These are phyloP conservation scores for Phytophthora aleatoria DNA, from an alignment of 352 stramenopile genomes.

Conservation along the genomic window DNA sequence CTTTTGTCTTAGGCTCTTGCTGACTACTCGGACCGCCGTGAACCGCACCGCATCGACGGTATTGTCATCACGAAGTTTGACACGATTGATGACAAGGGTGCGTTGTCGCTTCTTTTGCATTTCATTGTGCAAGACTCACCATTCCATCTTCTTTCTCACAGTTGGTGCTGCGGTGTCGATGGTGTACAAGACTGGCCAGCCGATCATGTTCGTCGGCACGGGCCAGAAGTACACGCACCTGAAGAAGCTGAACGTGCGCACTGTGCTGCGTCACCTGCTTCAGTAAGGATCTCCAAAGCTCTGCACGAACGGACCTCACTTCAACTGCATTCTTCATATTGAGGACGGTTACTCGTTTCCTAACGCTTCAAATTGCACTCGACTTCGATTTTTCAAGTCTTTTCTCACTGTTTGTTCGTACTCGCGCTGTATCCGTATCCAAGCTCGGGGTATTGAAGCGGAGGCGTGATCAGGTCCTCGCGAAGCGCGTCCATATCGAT, in stretches of 20 bases:
- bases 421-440: conserved; percentile 55
- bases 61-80: conserved; percentile 99
- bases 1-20: conserved; percentile 67
- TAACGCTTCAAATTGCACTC: conserved; percentile 33
- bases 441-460: conserved; percentile 62
- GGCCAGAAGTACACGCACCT: conserved; percentile 99
- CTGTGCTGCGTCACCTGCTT: conserved; percentile 96
- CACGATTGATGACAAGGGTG: conserved; percentile 98
- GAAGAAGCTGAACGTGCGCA: conserved; percentile 96
- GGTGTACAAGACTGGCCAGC: conserved; percentile 98
- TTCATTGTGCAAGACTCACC: conserved; percentile 5
- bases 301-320: conserved; percentile 10
- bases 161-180: conserved; percentile 99
- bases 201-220: conserved; percentile 99
- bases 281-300: conserved; percentile 50
- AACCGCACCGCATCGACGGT: conserved; percentile 95
- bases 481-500: conserved; percentile 46
- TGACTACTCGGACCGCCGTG: conserved; percentile 86
- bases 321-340: conserved; percentile 25
- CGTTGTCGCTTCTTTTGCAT: conserved; percentile 8
- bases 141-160: conserved; percentile 23
- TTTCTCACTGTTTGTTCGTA: conserved; percentile 15
- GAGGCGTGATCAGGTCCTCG: conserved; percentile 38
- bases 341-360: conserved; percentile 15
- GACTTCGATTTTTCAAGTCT: conserved; percentile 4